phyloP scores from a whole-genome alignment of 352 stramenopile genomes.

The Phytophthora capsici region DNA sequence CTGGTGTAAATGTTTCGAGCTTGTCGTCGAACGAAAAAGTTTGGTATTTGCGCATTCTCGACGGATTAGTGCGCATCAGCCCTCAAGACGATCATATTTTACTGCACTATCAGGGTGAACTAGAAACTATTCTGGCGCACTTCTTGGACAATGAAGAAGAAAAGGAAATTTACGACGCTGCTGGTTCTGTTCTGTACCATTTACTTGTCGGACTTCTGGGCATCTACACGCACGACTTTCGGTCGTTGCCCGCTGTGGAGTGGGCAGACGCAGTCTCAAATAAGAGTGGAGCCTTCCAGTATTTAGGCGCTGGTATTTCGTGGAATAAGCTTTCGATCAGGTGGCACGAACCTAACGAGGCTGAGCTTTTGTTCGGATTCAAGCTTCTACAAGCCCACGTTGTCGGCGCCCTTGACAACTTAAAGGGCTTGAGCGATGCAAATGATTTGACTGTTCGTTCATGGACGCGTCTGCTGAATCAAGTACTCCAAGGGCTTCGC shows the following conservation, averaged over 20 bases:
- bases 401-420: slow-evolving; percentile 34
- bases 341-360: slow-evolving; percentile 72
- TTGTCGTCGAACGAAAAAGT: slow-evolving; percentile 74
- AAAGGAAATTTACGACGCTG: slow-evolving; percentile 67
- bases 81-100: slow-evolving; percentile 34
- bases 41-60: slow-evolving; percentile 66
- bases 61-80: slow-evolving; percentile 58
- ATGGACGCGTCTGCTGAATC: slow-evolving; percentile 58
- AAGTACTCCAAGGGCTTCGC: slow-evolving; percentile 47
- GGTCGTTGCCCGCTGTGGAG: slow-evolving; percentile 54
- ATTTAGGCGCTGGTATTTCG: slow-evolving; percentile 54
- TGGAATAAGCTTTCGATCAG: slow-evolving; percentile 56
- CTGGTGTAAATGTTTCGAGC: slow-evolving; percentile 28
- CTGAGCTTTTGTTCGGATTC: slow-evolving; percentile 60
- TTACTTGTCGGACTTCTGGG: slow-evolving; percentile 51
- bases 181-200: slow-evolving; percentile 48
- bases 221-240: slow-evolving; percentile 69
- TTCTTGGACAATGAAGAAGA: slow-evolving; percentile 55
- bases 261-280: slow-evolving; percentile 50
- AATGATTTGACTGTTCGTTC: slow-evolving; percentile 49
- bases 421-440: slow-evolving; percentile 30
- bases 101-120: slow-evolving; percentile 42
- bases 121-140: slow-evolving; percentile 52
- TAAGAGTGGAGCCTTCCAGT: slow-evolving; percentile 63
- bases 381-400: slow-evolving; percentile 63